These are phyloP conservation scores for Trichoderma citrinoviride DNA, from an alignment of 2,329 filamentous ascomycete genomes.

Conservation along the genomic window DNA sequence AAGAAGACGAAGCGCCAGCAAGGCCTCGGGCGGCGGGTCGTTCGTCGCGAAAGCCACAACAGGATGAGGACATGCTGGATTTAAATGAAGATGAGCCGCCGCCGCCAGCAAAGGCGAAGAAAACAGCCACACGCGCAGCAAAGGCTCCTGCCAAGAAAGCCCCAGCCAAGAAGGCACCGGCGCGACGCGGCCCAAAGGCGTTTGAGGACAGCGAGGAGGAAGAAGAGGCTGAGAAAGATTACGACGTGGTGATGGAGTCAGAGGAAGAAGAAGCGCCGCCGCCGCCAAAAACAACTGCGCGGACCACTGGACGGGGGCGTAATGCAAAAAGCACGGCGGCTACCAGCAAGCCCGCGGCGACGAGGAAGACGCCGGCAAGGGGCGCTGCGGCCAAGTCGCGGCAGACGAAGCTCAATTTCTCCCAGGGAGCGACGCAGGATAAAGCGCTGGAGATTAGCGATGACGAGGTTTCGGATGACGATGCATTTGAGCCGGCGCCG, in stretches of 20 bases:
- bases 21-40: slow-evolving; percentile 21
- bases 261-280: slow-evolving; percentile 44
- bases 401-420: slow-evolving; percentile 38
- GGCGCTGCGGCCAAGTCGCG: slow-evolving; percentile 25
- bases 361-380: slow-evolving; percentile 27
- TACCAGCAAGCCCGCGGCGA: slow-evolving; percentile 25
- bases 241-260: slow-evolving; percentile 53
- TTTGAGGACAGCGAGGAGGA: slow-evolving; percentile 43
- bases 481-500: slow-evolving; percentile 59
- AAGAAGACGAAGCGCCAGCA: slow-evolving; percentile 23
- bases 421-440: slow-evolving; percentile 43
- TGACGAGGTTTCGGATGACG: slow-evolving; percentile 63
- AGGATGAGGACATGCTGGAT: slow-evolving; percentile 38
- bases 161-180: slow-evolving; percentile 44
- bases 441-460: slow-evolving; percentile 60
- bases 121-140: slow-evolving; percentile 30
- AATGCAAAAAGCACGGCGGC: slow-evolving; percentile 22
- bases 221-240: slow-evolving; percentile 45
- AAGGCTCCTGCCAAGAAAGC: slow-evolving; percentile 27
- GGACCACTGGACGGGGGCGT: slow-evolving; percentile 28
- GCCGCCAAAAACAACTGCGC: slow-evolving; percentile 40
- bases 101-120: slow-evolving; percentile 35
- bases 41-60: slow-evolving; percentile 27
- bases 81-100: slow-evolving; percentile 43
- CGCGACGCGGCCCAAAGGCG: slow-evolving; percentile 40